Evolutionary conservation across 1,139 yeast genomes (phyloP).

Genomic region (Meyerozyma sp.): DNA sequence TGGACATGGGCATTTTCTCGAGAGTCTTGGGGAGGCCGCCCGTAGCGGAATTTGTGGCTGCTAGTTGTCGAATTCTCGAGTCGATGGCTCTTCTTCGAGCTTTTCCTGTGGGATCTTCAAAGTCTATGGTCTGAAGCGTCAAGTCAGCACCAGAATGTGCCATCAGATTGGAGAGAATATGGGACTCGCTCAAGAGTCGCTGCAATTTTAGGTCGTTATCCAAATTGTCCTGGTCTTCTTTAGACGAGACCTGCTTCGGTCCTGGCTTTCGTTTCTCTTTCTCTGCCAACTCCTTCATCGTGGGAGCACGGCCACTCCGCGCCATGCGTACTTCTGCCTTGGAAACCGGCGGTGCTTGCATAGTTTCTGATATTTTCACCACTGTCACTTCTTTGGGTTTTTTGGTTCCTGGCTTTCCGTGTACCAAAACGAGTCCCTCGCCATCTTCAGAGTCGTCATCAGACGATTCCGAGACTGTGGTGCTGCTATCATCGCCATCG

Average conservation of each 20-base stretch:
- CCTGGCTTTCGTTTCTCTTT: constrained; percentile 18
- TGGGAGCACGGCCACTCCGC: constrained; percentile 39
- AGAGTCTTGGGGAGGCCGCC: constrained; percentile 38
- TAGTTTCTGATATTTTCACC: constrained; percentile 24
- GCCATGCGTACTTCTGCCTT: constrained; percentile 29
- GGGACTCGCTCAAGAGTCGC: constrained; percentile 78
- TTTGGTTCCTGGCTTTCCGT: constrained; percentile 11
- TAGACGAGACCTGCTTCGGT: constrained; percentile 19
- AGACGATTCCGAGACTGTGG: constrained; percentile 6
- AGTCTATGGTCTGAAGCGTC: constrained; percentile 60
- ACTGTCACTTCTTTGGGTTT: constrained; percentile 31
- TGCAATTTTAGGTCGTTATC: constrained; percentile 82
- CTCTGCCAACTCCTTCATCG: constrained; percentile 30
- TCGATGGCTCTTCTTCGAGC: constrained; percentile 72
- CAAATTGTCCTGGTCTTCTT: constrained; percentile 48
- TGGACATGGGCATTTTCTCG: constrained; percentile 83
- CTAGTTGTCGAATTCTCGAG: constrained; percentile 53
- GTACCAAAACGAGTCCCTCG: constrained; percentile 37
- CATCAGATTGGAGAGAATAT: constrained; percentile 58
- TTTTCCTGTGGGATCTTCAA: constrained; percentile 72
- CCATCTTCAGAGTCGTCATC: constrained; percentile 34
- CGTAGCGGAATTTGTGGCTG: constrained; percentile 45
- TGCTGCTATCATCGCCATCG: constrained; percentile 5
- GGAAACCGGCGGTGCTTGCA: constrained; percentile 16
- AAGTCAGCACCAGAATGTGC: constrained; percentile 73